phyloP scores from a whole-genome alignment of 441 rosid species.

The Flueggea neowawraea region DNA sequence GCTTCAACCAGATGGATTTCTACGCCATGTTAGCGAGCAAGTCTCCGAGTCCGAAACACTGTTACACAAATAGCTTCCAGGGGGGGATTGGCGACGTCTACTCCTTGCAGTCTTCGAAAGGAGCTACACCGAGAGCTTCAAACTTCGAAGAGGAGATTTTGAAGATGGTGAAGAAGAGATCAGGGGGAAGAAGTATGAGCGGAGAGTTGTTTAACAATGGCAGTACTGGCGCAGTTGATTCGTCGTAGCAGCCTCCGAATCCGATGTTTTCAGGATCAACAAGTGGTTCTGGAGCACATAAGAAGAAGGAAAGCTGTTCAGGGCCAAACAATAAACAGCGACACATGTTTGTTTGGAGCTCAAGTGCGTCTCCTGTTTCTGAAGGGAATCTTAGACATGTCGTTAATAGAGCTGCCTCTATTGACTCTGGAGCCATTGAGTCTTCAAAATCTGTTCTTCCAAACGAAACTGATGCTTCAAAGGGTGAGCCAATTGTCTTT shows the following conservation, averaged over 20 bases:
- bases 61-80: too few relatives aligned
- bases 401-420: slow-evolving; percentile 51
- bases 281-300: slow-evolving; percentile 25
- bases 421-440: slow-evolving; percentile 40
- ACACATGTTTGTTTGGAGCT: slow-evolving; percentile 92
- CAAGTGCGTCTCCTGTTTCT: slow-evolving; percentile 77
- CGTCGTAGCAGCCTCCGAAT: slow-evolving; percentile 74
- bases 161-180: slow-evolving; percentile 45
- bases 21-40: too few relatives aligned
- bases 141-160: slow-evolving; percentile 81
- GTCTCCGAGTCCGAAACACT: too few relatives aligned
- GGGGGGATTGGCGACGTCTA: slow-evolving; percentile 45
- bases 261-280: slow-evolving; percentile 73
- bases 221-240: slow-evolving; percentile 26
- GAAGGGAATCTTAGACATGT: slow-evolving; percentile 65
- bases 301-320: slow-evolving; percentile 46
- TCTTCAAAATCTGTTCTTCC: slow-evolving; percentile 31
- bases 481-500: slow-evolving; percentile 30
- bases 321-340: slow-evolving; percentile 42
- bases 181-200: slow-evolving; percentile 66
- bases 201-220: slow-evolving; percentile 60
- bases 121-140: slow-evolving; percentile 69
- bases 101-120: slow-evolving; percentile 74
- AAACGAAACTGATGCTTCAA: slow-evolving; percentile 55
- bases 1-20: too few relatives aligned